Percentiles rank a stretch among this genome's conserved stretches.
Evolutionary conservation across 139 green algal species (phyloP).

Genomic region (Spirogloea muscicola): DNA sequence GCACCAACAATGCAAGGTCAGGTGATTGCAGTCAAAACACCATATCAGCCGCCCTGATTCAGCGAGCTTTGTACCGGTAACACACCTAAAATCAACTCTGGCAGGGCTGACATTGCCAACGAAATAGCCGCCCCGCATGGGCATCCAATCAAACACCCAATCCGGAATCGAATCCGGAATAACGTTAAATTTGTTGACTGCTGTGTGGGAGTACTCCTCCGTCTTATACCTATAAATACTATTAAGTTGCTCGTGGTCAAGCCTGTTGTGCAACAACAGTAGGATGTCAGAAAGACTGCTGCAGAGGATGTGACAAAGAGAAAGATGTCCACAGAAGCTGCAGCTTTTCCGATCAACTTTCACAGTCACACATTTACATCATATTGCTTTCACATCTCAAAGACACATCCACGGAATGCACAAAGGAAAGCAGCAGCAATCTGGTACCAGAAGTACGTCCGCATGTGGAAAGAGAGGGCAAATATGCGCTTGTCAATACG

Average conservation of each 20-base stretch:
- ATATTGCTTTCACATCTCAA: no score
- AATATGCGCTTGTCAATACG: conserved; percentile 43
- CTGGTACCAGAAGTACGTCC: conserved; percentile 40
- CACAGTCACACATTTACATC: background rate
- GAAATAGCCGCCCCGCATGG: conserved; percentile 38
- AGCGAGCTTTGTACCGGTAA: no score
- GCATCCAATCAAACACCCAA: conserved; percentile 47
- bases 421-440: background rate
- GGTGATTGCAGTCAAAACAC: no score
- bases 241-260: conserved; percentile 44
- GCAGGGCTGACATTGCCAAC: conserved; percentile 45
- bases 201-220: conserved; percentile 48
- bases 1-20: no score
- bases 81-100: conserved; percentile 45
- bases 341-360: background rate
- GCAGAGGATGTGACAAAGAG: background rate
- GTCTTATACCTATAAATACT: conserved; percentile 47
- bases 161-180: conserved; percentile 47
- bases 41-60: no score
- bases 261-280: background rate
- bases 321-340: background rate
- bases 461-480: conserved; percentile 42
- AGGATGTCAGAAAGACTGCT: background rate
- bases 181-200: conserved; percentile 50
- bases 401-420: background rate